A percentile compares a stretch with the other conserved stretches of the same genome.
Conservation (phyloP, 176 grass and related monocot genomes). For the Oryza rufipogon region DNA sequence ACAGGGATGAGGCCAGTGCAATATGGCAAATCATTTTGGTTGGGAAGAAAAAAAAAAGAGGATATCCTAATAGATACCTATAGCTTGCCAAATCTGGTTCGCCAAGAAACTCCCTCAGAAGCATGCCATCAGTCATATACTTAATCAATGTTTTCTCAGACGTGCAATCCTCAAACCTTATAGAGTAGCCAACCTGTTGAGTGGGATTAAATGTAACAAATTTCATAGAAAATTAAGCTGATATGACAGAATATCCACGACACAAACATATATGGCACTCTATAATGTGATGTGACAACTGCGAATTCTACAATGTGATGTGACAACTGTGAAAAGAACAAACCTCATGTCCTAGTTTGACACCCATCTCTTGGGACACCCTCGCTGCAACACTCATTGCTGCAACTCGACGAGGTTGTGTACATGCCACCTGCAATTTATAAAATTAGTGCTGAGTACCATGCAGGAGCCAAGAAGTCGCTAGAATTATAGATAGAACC, state of each 20-base stretch:
- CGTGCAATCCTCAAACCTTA: conserved; percentile 98
- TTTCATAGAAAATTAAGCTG: conserved; percentile 18
- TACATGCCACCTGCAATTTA: conserved; percentile 82
- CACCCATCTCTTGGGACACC: conserved; percentile 93
- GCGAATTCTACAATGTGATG: conserved; percentile 4
- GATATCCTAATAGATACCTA: conserved; percentile 49
- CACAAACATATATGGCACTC: not conserved
- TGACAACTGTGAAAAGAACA: conserved; percentile 2
- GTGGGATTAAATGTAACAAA: conserved; percentile 35
- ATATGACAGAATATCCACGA: conserved; percentile 22
- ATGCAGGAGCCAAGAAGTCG: not conserved
- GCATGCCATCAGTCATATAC: conserved; percentile 99
- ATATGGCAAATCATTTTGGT: conserved; percentile 16
- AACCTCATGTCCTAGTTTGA: conserved; percentile 98
- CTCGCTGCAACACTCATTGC: conserved; percentile 96
- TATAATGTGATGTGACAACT: conserved; percentile 1
- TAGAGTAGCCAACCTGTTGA: conserved; percentile 91
- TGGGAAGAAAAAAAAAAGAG: not conserved
- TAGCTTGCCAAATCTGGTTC: conserved; percentile 95
- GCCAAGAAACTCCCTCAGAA: conserved; percentile 92
- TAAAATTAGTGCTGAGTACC: conserved; percentile 26
- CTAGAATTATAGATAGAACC: not conserved
- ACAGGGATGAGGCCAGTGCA: conserved; percentile 16
- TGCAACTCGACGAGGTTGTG: conserved; percentile 90
- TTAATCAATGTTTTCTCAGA: conserved; percentile 96